Percentiles rank a stretch among this genome's conserved stretches.
Evolutionary conservation across 148 eudicot species (phyloP).

Genomic region (Fagopyrum tataricum): DNA sequence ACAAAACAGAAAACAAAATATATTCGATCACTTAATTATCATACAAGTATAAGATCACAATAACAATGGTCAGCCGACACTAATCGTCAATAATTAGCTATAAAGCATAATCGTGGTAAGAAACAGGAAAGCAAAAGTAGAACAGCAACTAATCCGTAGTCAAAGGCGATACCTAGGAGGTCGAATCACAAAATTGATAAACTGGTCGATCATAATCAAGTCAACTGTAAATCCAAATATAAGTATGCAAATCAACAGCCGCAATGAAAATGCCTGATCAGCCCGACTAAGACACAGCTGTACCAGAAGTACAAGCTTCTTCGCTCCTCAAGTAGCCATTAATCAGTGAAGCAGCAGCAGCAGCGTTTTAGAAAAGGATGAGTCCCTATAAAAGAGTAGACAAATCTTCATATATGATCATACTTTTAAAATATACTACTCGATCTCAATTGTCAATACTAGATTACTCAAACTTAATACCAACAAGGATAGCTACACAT

Average conservation of each 20-base stretch:
- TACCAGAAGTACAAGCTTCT: constrained; percentile 8
- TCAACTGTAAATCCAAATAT: constrained; percentile 3
- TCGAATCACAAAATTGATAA: constrained; percentile 77
- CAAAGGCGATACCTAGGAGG: constrained; percentile 57
- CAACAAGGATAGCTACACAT: neutral
- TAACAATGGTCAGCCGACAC: neutral
- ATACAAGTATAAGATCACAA: neutral
- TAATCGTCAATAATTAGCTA: neutral
- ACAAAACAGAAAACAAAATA: neutral
- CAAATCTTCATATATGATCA: neutral
- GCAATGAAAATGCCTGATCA: constrained; percentile 1
- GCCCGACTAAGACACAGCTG: neutral
- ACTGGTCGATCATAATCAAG: constrained; percentile 52
- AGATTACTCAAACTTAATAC: neutral
- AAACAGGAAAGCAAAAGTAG: neutral
- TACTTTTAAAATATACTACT: neutral
- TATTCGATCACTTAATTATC: neutral
- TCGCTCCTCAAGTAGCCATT: constrained; percentile 6
- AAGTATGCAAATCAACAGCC: constrained; percentile 9
- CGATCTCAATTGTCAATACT: neutral
- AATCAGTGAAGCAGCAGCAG: constrained; percentile 1
- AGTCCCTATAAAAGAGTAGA: constrained; percentile 4
- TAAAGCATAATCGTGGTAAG: neutral
- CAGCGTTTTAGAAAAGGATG: neutral
- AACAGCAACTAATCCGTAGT: constrained; percentile 7